Conservation (phyloP, 768 basidiomycete genomes). For the Panus rudis region DNA sequence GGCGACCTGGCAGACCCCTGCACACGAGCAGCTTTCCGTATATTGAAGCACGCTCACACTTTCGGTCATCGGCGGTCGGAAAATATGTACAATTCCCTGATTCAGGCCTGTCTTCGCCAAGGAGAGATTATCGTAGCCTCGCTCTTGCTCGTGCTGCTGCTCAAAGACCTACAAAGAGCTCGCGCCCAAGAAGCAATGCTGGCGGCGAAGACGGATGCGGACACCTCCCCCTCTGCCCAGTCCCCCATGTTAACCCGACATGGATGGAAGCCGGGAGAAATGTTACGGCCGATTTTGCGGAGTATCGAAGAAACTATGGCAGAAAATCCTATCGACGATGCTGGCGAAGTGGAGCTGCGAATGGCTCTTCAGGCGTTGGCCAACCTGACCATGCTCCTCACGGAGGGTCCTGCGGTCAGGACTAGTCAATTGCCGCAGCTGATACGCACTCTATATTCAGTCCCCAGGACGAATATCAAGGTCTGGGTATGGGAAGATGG, state of each 20-base stretch:
- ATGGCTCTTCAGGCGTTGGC: constrained; percentile 54
- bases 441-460: constrained; percentile 37
- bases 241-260: constrained; percentile 7
- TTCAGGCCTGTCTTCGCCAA: constrained; percentile 62
- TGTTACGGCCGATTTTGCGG: constrained; percentile 20
- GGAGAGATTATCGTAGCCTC: constrained; percentile 77
- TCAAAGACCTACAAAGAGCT: constrained; percentile 66
- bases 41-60: constrained; percentile 47
- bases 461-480: constrained; percentile 22
- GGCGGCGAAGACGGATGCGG: constrained; percentile 14
- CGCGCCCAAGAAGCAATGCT: too few species aligned
- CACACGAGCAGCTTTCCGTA: constrained; percentile 44
- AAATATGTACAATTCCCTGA: constrained; percentile 53
- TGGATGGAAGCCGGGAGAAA: constrained; percentile 12
- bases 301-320: constrained; percentile 29
- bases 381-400: constrained; percentile 45
- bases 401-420: constrained; percentile 43
- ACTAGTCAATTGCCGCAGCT: constrained; percentile 38
- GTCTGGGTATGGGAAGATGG: constrained; percentile 20
- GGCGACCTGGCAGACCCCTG: constrained; percentile 31
- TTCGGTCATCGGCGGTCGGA: constrained; percentile 48
- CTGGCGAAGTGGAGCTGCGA: constrained; percentile 9
- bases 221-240: constrained; percentile 15
- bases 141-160: constrained; percentile 55
- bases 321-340: constrained; percentile 15